phyloP scores from a whole-genome alignment of 805 yeast genomes.

The Limtongia smithiae region DNA sequence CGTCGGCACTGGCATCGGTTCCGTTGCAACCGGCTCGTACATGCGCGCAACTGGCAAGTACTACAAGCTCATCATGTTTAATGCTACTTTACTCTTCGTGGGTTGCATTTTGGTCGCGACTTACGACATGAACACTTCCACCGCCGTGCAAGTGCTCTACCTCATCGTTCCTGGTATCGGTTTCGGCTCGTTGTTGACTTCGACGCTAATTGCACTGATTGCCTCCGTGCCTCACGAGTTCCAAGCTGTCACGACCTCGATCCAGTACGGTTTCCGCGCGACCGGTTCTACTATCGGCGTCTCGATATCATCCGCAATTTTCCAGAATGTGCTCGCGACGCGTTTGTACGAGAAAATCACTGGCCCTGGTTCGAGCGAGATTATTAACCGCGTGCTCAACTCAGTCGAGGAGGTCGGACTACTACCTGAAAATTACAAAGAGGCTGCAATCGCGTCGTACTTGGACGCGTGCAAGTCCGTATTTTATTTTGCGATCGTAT shows the following conservation, averaged over 20 bases:
- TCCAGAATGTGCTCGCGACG: slow-evolving; percentile 47
- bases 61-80: slow-evolving; percentile 44
- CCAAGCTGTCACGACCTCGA: slow-evolving; percentile 85
- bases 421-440: slow-evolving; percentile 47
- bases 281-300: slow-evolving; percentile 86
- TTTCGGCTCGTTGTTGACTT: slow-evolving; percentile 63
- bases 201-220: slow-evolving; percentile 68
- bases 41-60: slow-evolving; percentile 69
- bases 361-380: slow-evolving; percentile 31
- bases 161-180: slow-evolving; percentile 60
- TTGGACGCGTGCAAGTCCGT: slow-evolving; percentile 50
- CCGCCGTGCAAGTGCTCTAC: slow-evolving; percentile 44
- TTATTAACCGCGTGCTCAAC: slow-evolving; percentile 45
- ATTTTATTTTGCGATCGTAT: slow-evolving; percentile 44
- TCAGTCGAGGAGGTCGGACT: slow-evolving; percentile 50
- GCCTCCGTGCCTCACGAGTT: slow-evolving; percentile 64
- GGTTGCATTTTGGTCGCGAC: slow-evolving; percentile 46
- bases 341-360: slow-evolving; percentile 34
- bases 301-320: slow-evolving; percentile 61
- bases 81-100: slow-evolving; percentile 44
- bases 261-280: slow-evolving; percentile 83
- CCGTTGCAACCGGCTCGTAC: slow-evolving; percentile 61
- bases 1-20: slow-evolving; percentile 63
- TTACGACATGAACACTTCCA: slow-evolving; percentile 29
- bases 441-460: slow-evolving; percentile 46